Percentiles rank a stretch among this genome's conserved stretches.
Conservation (phyloP, 306 rosid genomes). For the Cucurbita moschata region DNA sequence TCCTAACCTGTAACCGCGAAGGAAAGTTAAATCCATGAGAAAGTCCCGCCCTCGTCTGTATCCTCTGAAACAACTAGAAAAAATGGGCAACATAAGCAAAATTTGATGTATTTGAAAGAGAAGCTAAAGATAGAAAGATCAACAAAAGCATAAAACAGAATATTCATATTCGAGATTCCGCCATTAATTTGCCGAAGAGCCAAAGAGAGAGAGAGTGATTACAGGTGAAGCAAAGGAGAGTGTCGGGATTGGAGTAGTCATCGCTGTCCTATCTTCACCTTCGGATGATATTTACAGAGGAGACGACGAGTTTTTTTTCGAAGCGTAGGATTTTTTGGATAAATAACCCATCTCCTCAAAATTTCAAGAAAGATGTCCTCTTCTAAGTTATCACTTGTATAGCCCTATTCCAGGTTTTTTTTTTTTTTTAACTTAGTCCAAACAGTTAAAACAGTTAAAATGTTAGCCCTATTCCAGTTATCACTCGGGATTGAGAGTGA, state of each 20-base stretch:
- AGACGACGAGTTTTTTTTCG: no score
- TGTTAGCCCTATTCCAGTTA: no score
- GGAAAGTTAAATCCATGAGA: slow-evolving; percentile 25
- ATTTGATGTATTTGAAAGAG: neutral
- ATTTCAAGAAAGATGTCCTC: neutral
- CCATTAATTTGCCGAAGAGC: neutral
- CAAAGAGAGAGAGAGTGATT: neutral
- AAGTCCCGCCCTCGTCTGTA: slow-evolving; percentile 24
- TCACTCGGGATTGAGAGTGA: no score
- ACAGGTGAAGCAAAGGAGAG: neutral
- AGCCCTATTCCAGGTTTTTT: neutral
- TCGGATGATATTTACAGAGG: neutral
- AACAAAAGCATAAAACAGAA: neutral
- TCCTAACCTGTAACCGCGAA: slow-evolving; percentile 32
- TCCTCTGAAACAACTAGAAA: slow-evolving; percentile 28
- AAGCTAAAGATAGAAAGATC: neutral
- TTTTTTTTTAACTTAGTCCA: no score
- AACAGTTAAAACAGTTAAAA: no score
- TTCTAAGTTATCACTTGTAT: neutral
- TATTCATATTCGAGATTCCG: neutral
- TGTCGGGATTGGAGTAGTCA: neutral
- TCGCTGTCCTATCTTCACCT: slow-evolving; percentile 1
- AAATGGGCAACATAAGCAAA: neutral
- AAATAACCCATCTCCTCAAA: neutral
- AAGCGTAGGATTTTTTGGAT: neutral